These are phyloP conservation scores for Nepenthes gracilis DNA, from an alignment of 148 eudicot genomes.

Conservation along the genomic window DNA sequence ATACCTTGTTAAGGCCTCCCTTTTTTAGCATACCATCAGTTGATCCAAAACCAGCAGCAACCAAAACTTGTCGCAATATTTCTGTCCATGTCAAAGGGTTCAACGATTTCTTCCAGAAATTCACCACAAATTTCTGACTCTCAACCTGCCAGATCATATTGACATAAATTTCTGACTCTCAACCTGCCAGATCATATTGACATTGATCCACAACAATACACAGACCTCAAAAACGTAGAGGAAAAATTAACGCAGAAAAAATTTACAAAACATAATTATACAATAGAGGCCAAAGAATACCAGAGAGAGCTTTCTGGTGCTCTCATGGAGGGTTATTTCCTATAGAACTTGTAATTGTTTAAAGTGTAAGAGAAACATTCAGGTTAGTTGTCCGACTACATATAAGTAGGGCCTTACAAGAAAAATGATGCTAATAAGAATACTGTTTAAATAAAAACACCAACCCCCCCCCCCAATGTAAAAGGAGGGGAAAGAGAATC, in stretches of 20 bases:
- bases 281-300: no score
- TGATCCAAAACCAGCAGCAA: slow-evolving; percentile 89
- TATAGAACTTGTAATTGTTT: no score
- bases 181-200: slow-evolving; percentile 29
- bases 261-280: no score
- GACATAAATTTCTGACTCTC: slow-evolving; percentile 24
- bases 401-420: no score
- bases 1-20: slow-evolving; percentile 47
- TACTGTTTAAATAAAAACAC: no score
- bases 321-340: no score
- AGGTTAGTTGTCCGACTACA: no score
- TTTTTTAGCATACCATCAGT: slow-evolving; percentile 26
- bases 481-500: no score
- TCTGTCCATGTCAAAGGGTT: slow-evolving; percentile 87
- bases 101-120: slow-evolving; percentile 57
- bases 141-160: slow-evolving; percentile 37
- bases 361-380: no score
- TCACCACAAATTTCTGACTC: slow-evolving; percentile 27
- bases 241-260: background rate
- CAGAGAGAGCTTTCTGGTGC: no score
- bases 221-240: background rate
- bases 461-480: no score
- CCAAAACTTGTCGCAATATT: slow-evolving; percentile 65
- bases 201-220: background rate
- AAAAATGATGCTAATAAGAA: no score